These are phyloP conservation scores for Chamaecyparis obtusa DNA, from an alignment of 75 land plant species.

Conservation along the genomic window DNA sequence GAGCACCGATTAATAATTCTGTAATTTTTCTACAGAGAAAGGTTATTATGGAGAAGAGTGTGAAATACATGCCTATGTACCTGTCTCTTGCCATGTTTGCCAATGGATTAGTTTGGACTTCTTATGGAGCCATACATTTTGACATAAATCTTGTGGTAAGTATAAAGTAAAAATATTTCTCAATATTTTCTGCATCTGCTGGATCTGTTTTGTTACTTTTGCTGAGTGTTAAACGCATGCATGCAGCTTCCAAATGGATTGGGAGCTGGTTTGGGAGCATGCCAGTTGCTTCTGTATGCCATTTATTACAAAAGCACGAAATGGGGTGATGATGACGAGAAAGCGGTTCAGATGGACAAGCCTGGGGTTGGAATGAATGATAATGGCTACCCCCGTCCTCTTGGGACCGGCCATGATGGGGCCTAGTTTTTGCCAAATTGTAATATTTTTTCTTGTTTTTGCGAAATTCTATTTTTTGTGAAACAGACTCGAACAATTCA, in stretches of 20 bases:
- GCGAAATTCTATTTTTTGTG: no score
- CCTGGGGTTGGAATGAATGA: background rate
- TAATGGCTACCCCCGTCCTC: no score
- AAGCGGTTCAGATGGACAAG: constrained; percentile 10
- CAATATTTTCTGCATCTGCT: background rate
- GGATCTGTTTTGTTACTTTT: background rate
- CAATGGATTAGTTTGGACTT: constrained; percentile 32
- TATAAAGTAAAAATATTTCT: background rate
- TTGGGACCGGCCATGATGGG: no score
- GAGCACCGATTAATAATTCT: background rate
- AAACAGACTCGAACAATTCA: no score
- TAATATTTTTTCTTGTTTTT: no score
- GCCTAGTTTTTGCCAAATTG: no score
- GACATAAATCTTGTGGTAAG: constrained; percentile 52
- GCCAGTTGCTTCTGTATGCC: constrained; percentile 54
- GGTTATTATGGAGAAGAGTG: constrained; percentile 49
- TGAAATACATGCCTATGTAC: no score
- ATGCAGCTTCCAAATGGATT: constrained; percentile 68
- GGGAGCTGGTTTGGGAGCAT: constrained; percentile 37
- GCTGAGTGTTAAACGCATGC: background rate
- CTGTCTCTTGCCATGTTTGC: no score
- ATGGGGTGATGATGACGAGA: constrained; percentile 22
- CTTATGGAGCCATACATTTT: constrained; percentile 48
- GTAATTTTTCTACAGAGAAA: constrained; percentile 32
- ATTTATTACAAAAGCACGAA: constrained; percentile 43